Evolutionary conservation across 31 red algal species (phyloP).

Genomic region (Odonthalia washingtoniensis): DNA sequence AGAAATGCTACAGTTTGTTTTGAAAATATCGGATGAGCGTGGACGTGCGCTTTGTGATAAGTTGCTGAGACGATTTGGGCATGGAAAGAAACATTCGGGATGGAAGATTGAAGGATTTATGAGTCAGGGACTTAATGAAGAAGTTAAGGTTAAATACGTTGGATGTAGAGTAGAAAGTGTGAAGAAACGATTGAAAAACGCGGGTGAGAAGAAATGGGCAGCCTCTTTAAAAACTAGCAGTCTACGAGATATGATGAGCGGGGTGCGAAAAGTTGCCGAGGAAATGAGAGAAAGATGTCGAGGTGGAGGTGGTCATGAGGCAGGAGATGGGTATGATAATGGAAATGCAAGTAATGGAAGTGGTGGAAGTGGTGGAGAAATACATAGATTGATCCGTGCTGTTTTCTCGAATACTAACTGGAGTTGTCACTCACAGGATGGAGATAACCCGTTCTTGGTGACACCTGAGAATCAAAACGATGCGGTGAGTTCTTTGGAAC

Average conservation of each 20-base stretch:
- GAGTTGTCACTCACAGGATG: slow-evolving; percentile 72
- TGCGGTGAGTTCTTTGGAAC: slow-evolving; percentile 60
- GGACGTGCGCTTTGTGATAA: slow-evolving; percentile 59
- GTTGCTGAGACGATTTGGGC: slow-evolving; percentile 56
- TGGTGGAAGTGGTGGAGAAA: slow-evolving; percentile 30
- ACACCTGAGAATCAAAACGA: slow-evolving; percentile 76
- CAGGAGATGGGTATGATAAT: slow-evolving; percentile 13
- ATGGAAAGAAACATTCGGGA: slow-evolving; percentile 62
- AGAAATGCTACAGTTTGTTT: slow-evolving; percentile 71
- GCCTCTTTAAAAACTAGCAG: slow-evolving; percentile 56
- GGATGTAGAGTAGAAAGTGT: slow-evolving; percentile 46
- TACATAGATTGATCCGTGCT: slow-evolving; percentile 65
- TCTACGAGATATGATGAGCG: slow-evolving; percentile 78
- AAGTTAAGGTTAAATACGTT: slow-evolving; percentile 71
- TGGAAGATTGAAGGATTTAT: slow-evolving; percentile 69
- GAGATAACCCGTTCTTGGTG: slow-evolving; percentile 71
- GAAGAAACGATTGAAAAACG: slow-evolving; percentile 42
- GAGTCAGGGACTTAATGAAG: slow-evolving; percentile 38
- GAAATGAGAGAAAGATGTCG: slow-evolving; percentile 66
- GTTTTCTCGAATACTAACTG: slow-evolving; percentile 77
- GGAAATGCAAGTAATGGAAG: background rate
- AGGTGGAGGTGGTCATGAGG: background rate
- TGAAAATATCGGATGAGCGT: slow-evolving; percentile 56
- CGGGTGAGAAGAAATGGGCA: slow-evolving; percentile 68
- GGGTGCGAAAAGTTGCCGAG: slow-evolving; percentile 71